Evolutionary conservation across 345 rosid genomes (phyloP), one percentile per base, ranked within the genome.

Genomic region (Ceriops zippeliana): DNA sequence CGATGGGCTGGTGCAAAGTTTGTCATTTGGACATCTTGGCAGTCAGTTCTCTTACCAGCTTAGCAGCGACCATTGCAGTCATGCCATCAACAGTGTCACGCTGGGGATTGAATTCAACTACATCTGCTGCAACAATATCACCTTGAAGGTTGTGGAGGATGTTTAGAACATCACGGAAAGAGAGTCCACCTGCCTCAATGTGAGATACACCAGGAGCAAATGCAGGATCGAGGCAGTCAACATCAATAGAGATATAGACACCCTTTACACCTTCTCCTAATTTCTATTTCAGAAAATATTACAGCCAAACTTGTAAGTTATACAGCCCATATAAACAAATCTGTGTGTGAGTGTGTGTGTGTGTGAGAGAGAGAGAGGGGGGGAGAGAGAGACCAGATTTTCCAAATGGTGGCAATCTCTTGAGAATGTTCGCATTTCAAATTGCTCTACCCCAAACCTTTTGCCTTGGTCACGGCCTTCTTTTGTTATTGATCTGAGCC

Each of bases 41-140:
- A 1, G 92, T 82, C 73, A 95, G 70, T 72, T 95, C 99, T 73
- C 99, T 85, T 22, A 91, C 99, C 79, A 95, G 86, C 81, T 95
- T 95, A 65, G 99, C 99, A 11, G 98, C 96, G 49, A 95, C 98
- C 99, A 95, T 91, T 56, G 89, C 99, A 1, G 98, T 95, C 99
- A 95, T 95, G 57, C 98, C 99, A 57, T 90, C 99, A 1, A 95
- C 98, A 52, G 98, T 95, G 82, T 95, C 99, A 0, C 98, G 91
- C 74, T 95, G 99, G 5, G 99, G 99, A 66, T 95, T 91, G 80
- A 91, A 95, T 77, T 91, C 99, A 0, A 95, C 99, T 62, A 95
- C 96, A 74, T 95, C 98, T 5, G 93, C 99, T 30, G 92, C 98
- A 38, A 88, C 96, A 61, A 95, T 87, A 72, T 91, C 88, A 58